These are phyloP conservation scores for Balakata baccata DNA, from an alignment of 345 rosid species.

Conservation along the genomic window DNA sequence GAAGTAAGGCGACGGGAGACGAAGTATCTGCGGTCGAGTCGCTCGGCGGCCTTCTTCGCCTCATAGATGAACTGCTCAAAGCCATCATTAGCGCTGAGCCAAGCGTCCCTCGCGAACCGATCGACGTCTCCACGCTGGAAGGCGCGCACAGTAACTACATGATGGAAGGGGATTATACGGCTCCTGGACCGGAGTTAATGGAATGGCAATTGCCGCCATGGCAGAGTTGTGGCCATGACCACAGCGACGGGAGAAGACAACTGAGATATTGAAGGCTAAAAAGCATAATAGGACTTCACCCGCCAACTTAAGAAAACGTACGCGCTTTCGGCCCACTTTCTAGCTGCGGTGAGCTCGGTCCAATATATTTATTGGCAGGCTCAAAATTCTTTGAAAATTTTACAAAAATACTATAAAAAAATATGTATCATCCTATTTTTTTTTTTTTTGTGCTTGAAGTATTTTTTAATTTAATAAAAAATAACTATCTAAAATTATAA, in stretches of 20 bases:
- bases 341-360: too few species aligned
- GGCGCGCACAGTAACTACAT: conserved; percentile 16
- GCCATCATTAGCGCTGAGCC: conserved; percentile 81
- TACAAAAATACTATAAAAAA: too few species aligned
- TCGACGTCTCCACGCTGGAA: conserved; percentile 54
- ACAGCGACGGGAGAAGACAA: background rate
- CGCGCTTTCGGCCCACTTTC: too few species aligned
- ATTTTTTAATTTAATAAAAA: too few species aligned
- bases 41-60: conserved; percentile 77
- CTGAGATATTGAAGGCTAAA: conserved; percentile 6
- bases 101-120: conserved; percentile 56
- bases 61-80: conserved; percentile 77
- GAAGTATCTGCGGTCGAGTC: conserved; percentile 72
- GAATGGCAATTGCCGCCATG: conserved; percentile 1
- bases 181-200: background rate
- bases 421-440: too few species aligned
- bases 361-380: too few species aligned
- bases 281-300: background rate
- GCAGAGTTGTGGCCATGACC: conserved; percentile 9
- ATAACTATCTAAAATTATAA: too few species aligned
- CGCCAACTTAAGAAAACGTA: too few species aligned
- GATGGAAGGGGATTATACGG: background rate
- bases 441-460: too few species aligned
- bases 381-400: too few species aligned
- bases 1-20: conserved; percentile 58